Evolutionary conservation across 116 monocot genomes (phyloP), one percentile per base, ranked within the genome.

Genomic region (Posidonia oceanica): DNA sequence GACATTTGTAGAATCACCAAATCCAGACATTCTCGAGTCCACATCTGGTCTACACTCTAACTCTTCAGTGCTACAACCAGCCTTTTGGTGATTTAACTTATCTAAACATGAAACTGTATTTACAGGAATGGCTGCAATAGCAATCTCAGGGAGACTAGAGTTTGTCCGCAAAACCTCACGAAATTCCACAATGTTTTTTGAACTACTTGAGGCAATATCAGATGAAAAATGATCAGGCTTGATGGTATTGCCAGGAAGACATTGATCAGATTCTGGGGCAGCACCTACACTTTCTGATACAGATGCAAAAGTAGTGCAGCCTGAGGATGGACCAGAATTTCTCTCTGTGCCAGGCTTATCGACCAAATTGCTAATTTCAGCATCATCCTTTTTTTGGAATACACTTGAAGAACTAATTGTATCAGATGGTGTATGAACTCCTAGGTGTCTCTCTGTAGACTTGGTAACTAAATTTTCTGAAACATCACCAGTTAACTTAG

Each of bases 251-350:
- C 5, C 7, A 36, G 68, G 15, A 68, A 36, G 14, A 60, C n/a
- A 14, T 23, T 36, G 20, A 61, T 44, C 41, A 48, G 22, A 42
- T 51, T 17, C 42, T 44, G 60, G 59, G 60, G 17, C 67, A 63
- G 63, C 63, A 63, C 76, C 68, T 39, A 48, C 38, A 0, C 6
- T 73, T 58, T 70, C 66, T 3, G 65, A 42, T 8, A 54, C 22
- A 51, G 12, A 67, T 22, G 73, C 52, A 80, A 39, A 39, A n/a
- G 59, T 42, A 67, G 68, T 68, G 36, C 44, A 52, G 53, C 51
- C 60, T 44, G 81, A 71, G 17, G 81, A 59, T 75, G 71, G 65
- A 64, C 36, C 71, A 76, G 61, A 64, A 69, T 62, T 68, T 38
- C 38, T 29, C 12, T 75, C 63, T 53, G 71, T 60, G 71, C 13